These are phyloP conservation scores for Margaritispora aquatica DNA, from an alignment of 495 filamentous ascomycete genomes.

Conservation along the genomic window DNA sequence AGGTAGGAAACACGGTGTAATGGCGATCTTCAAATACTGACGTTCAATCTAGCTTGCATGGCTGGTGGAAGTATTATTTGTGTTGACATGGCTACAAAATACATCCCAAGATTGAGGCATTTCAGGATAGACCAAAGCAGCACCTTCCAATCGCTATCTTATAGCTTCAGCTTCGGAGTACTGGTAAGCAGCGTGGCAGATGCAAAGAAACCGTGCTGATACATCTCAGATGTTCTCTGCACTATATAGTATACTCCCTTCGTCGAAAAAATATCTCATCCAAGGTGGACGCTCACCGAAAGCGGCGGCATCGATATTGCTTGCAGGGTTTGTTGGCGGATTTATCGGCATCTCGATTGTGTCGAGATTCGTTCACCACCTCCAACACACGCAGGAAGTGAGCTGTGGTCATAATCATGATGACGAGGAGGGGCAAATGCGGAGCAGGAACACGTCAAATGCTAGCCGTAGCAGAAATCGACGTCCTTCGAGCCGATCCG, in stretches of 20 bases:
- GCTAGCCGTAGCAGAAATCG: constrained; percentile 19
- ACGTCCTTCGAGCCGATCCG: constrained; percentile 3
- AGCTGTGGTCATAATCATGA: constrained; percentile 84
- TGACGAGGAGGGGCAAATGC: constrained; percentile 32
- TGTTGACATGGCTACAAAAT: constrained; percentile 69
- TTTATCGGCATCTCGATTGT: constrained; percentile 78
- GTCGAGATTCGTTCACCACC: constrained; percentile 72
- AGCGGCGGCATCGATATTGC: constrained; percentile 63
- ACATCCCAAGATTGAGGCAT: constrained; percentile 60
- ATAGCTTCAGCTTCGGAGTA: constrained; percentile 94
- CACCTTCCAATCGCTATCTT: constrained; percentile 76
- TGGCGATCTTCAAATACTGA: neutral
- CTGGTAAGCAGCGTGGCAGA: constrained; percentile 58
- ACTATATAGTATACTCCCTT: constrained; percentile 90
- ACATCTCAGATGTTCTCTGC: constrained; percentile 76
- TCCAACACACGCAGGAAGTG: constrained; percentile 88
- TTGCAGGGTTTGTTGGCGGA: constrained; percentile 72
- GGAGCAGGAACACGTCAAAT: constrained; percentile 18
- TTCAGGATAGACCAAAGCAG: constrained; percentile 89
- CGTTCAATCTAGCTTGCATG: constrained; percentile 58
- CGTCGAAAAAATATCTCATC: constrained; percentile 67
- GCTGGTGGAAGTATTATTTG: constrained; percentile 80
- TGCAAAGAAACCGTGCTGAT: neutral
- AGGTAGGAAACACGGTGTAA: constrained; percentile 33
- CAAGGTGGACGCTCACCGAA: constrained; percentile 59